Percentiles rank a stretch among this genome's conserved stretches.
Evolutionary conservation across 2,329 filamentous ascomycete genomes (phyloP).

Genomic region (Sclerotinia sclerotiorum): DNA sequence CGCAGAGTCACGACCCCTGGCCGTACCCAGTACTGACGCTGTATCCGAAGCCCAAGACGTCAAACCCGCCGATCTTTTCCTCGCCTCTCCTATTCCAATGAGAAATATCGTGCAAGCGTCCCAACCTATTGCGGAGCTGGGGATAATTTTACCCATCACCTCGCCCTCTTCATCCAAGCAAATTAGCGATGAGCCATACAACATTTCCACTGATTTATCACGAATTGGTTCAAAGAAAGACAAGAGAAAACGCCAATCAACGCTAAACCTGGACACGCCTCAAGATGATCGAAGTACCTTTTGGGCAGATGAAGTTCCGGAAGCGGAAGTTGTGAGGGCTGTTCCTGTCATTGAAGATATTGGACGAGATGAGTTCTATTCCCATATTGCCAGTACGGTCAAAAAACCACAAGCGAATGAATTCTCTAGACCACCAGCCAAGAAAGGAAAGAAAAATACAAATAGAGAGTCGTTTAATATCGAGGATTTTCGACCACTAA

Average conservation of each 20-base stretch:
- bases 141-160: neutral
- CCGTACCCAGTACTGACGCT: slow-evolving; percentile 7
- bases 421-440: slow-evolving; percentile 36
- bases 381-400: slow-evolving; percentile 37
- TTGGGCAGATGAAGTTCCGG: slow-evolving; percentile 40
- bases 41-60: slow-evolving; percentile 1
- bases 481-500: slow-evolving; percentile 24
- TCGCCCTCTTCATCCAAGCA: neutral
- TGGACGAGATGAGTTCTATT: slow-evolving; percentile 38
- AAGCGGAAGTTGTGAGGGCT: slow-evolving; percentile 34
- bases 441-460: slow-evolving; percentile 46
- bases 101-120: neutral
- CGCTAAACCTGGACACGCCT: slow-evolving; percentile 25
- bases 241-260: slow-evolving; percentile 39
- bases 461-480: slow-evolving; percentile 34
- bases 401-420: slow-evolving; percentile 32
- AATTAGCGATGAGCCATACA: slow-evolving; percentile 14
- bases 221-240: slow-evolving; percentile 37
- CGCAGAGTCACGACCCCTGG: slow-evolving; percentile 20
- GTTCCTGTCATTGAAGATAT: slow-evolving; percentile 38
- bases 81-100: slow-evolving; percentile 3
- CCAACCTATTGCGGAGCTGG: neutral
- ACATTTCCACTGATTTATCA: slow-evolving; percentile 23
- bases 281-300: slow-evolving; percentile 30
- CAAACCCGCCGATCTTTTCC: slow-evolving; percentile 16